Conservation (phyloP, 352 stramenopile genomes). For the Phytophthora lateralis region DNA sequence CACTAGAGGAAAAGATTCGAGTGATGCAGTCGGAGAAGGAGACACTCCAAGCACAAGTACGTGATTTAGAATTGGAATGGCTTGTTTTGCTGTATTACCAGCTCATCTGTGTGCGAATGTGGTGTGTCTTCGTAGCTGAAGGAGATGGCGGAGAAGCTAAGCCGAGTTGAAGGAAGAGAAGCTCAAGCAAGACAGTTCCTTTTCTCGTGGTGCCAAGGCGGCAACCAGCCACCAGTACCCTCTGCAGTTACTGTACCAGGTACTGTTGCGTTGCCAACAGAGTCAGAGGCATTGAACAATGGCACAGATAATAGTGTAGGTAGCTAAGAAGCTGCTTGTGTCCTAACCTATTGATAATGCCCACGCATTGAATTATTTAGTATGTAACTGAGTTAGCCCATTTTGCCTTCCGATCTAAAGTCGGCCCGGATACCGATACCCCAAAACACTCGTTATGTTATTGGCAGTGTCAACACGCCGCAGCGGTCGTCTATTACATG, state of each 20-base stretch:
- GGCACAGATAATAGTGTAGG: constrained; percentile 21
- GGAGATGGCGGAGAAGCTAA: constrained; percentile 39
- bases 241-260: not conserved
- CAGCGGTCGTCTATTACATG: too few species aligned
- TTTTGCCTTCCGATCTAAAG: too few species aligned
- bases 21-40: constrained; percentile 46
- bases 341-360: constrained; percentile 18
- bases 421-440: too few species aligned
- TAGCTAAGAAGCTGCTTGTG: constrained; percentile 22
- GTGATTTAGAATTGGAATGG: constrained; percentile 3
- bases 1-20: constrained; percentile 47
- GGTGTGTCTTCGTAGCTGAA: constrained; percentile 31
- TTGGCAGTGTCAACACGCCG: too few species aligned
- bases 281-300: constrained; percentile 8
- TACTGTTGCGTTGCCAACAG: not conserved
- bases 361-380: too few species aligned
- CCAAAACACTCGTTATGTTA: too few species aligned
- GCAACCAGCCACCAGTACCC: not conserved
- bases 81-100: not conserved
- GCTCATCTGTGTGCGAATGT: constrained; percentile 8
- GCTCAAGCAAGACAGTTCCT: constrained; percentile 53
- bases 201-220: constrained; percentile 45
- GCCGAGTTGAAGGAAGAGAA: constrained; percentile 41
- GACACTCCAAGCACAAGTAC: constrained; percentile 42
- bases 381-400: too few species aligned